Conservation (phyloP, 106 monocot genomes). For the Apostasia ramifera region DNA sequence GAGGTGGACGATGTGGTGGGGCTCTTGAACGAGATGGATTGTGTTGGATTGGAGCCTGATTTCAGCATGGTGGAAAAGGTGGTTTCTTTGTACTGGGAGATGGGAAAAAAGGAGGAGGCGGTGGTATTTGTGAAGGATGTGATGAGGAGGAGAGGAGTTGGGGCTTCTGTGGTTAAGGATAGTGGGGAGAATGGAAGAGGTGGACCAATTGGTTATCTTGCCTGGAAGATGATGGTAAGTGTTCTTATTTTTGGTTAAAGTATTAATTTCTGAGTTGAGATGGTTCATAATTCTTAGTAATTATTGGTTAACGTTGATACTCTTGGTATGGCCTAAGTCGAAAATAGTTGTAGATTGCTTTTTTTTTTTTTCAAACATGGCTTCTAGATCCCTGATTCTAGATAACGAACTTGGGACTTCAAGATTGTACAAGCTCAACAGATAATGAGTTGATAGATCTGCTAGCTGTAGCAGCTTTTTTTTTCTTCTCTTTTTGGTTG, state of each 20-base stretch:
- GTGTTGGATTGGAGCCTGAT: constrained; percentile 77
- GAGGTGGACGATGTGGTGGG: constrained; percentile 61
- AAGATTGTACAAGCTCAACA: too few relatives aligned
- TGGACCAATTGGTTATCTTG: constrained; percentile 76
- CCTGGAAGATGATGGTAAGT: constrained; percentile 96
- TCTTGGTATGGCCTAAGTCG: too few relatives aligned
- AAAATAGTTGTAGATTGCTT: too few relatives aligned
- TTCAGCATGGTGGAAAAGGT: constrained; percentile 96
- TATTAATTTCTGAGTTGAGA: too few relatives aligned
- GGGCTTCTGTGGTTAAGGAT: constrained; percentile 19
- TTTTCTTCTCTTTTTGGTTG: too few relatives aligned
- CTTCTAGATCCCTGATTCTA: too few relatives aligned
- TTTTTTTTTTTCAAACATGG: too few relatives aligned
- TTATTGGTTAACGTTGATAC: too few relatives aligned
- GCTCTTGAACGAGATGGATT: constrained; percentile 90
- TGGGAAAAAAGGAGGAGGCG: constrained; percentile 65
- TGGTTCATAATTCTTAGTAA: too few relatives aligned
- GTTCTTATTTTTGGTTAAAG: not conserved
- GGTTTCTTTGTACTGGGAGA: constrained; percentile 87
- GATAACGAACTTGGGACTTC: too few relatives aligned
- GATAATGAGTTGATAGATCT: too few relatives aligned
- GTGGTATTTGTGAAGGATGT: constrained; percentile 73
- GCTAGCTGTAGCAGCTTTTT: too few relatives aligned
- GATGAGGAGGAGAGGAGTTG: constrained; percentile 46
- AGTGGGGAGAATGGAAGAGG: constrained; percentile 33